Evolutionary conservation across 306 rosid species (phyloP), one percentile per base, ranked within the genome.

Genomic region (Glycine latifolia): DNA sequence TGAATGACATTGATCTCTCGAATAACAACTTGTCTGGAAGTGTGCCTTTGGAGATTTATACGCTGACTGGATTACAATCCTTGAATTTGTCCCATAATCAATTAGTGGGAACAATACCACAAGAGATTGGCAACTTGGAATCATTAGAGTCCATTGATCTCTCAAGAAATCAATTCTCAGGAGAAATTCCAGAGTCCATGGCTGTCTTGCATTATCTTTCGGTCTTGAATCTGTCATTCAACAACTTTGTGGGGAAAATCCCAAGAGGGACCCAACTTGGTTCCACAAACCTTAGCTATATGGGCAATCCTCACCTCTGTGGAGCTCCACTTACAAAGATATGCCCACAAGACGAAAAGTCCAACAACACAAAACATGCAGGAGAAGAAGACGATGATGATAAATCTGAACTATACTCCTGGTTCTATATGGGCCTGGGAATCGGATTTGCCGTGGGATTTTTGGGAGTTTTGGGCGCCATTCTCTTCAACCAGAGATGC

Each of bases 71-170:
- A 43, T 14, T 87, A 66, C 33, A 61, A 0, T 77, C 80, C 1
- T 61, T 87, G 63, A 76, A 84, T 71, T 79, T 87, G 13, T 66
- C 90, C 5, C 46, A 26, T 10, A 87, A 87, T 62, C 81, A 60
- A n/a, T 46, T 84, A 7, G 12, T 17, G 12, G 86, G 84, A 46
- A 15, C n/a, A 4, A 78, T 87, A 44, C 77, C 84, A 12, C 4
- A 60, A 31, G 47, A 33, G 15, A 82, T 82, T 43, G 81, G 78
- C 1, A 16, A 52, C 37, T 35, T 67, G 73, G 16, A 59, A 65
- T 0, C 1, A 7, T 7, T 78, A 44, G 88, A 85, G 55, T 47
- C 86, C 49, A 41, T 85, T 8, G 86, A 81, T 53, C 66, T 78
- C 17, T 81, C 83, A 46, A 58, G 16, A 10, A 69, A 69, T 69